Evolutionary conservation across 495 filamentous ascomycete genomes (phyloP).

Genomic region (Venustampulla echinocandica): DNA sequence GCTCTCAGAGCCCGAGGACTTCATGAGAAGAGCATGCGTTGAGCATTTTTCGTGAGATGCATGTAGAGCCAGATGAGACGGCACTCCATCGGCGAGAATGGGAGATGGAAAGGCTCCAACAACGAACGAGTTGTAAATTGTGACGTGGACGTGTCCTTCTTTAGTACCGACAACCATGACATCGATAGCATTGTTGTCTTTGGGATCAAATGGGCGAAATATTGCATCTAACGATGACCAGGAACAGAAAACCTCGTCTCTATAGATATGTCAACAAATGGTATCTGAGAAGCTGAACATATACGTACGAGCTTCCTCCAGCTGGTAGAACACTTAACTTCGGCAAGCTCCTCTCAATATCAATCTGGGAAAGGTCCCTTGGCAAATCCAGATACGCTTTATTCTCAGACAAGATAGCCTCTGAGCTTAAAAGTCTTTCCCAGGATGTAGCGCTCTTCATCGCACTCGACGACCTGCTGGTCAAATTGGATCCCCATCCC

Average conservation of each 20-base stretch:
- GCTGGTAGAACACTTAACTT: conserved; percentile 65
- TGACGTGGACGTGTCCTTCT: conserved; percentile 70
- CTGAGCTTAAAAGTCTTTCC: conserved; percentile 25
- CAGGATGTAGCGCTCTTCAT: conserved; percentile 12
- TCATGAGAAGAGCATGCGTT: conserved; percentile 65
- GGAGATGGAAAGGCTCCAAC: conserved; percentile 54
- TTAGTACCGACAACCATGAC: conserved; percentile 72
- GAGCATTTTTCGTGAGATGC: conserved; percentile 64
- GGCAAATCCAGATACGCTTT: conserved; percentile 53
- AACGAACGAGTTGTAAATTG: conserved; percentile 84
- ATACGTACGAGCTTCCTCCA: conserved; percentile 48
- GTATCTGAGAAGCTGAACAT: neutral
- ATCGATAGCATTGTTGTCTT: conserved; percentile 65
- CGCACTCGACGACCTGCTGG: conserved; percentile 29
- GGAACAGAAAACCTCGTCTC: conserved; percentile 63
- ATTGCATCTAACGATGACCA: conserved; percentile 62
- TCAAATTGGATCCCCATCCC: conserved; percentile 65
- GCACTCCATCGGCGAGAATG: conserved; percentile 9
- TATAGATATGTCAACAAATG: conserved; percentile 27
- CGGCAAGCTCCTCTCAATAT: conserved; percentile 71
- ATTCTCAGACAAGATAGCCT: conserved; percentile 13
- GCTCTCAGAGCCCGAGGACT: conserved; percentile 23
- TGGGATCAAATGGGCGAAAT: conserved; percentile 52
- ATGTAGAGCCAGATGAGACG: conserved; percentile 45
- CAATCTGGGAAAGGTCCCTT: conserved; percentile 64